These are phyloP conservation scores for Arabis hirsuta DNA, from an alignment of 345 rosid species.

Conservation along the genomic window DNA sequence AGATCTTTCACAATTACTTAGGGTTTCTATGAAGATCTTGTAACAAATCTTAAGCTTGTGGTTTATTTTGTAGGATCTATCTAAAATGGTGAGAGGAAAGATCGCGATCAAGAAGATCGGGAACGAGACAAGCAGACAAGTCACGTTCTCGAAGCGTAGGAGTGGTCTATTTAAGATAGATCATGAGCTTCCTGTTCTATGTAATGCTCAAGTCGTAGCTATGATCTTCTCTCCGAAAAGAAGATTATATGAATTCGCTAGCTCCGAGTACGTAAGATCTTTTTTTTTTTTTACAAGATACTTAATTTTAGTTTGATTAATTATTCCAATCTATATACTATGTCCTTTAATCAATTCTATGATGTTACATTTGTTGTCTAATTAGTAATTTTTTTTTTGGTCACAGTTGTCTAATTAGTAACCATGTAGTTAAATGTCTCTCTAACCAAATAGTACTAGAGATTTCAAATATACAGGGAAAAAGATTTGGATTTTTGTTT, in stretches of 20 bases:
- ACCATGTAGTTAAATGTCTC: conserved; percentile 15
- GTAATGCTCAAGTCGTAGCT: conserved; percentile 62
- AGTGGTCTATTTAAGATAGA: conserved; percentile 66
- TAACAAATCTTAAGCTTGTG: conserved; percentile 9
- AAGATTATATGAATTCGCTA: conserved; percentile 51
- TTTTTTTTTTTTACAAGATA: conserved; percentile 7
- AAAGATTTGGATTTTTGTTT: conserved; percentile 10
- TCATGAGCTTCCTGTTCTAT: conserved; percentile 59
- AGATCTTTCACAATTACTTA: conserved; percentile 14
- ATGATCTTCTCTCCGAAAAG: conserved; percentile 61
- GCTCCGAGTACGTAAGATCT: conserved; percentile 42
- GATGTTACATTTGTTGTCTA: neutral
- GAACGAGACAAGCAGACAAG: conserved; percentile 60
- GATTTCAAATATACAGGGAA: conserved; percentile 19
- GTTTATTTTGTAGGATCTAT: conserved; percentile 12
- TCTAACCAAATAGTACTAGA: conserved; percentile 28
- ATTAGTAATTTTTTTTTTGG: no score
- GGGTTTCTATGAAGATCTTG: conserved; percentile 9
- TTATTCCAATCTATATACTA: neutral
- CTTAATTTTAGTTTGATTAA: conserved; percentile 7
- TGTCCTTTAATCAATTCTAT: neutral
- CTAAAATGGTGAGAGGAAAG: conserved; percentile 62
- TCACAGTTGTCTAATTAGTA: conserved; percentile 13
- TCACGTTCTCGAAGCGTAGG: conserved; percentile 62
- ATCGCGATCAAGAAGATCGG: conserved; percentile 62